Conservation (phyloP, 2,329 filamentous ascomycete genomes). For the Dothideomycetidae sp. region DNA sequence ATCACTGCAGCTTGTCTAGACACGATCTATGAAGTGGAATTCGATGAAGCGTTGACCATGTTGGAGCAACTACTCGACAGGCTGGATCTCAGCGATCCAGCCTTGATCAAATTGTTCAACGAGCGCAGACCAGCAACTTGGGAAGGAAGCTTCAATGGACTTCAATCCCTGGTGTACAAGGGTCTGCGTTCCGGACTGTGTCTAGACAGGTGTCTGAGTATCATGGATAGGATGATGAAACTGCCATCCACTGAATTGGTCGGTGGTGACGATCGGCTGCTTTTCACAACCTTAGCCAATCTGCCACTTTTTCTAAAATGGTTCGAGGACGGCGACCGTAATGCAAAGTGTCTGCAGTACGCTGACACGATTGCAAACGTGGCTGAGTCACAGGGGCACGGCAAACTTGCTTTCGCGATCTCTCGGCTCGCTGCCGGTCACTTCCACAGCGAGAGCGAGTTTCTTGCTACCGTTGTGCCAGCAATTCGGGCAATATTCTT, state of each 20-base stretch:
- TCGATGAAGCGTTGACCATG: slow-evolving; percentile 82
- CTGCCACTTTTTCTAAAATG: slow-evolving; percentile 71
- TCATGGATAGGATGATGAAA: slow-evolving; percentile 63
- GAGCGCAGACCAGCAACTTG: slow-evolving; percentile 73
- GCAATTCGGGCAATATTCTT: slow-evolving; percentile 68
- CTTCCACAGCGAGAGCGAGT: slow-evolving; percentile 57
- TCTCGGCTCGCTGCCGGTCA: slow-evolving; percentile 53
- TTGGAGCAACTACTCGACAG: slow-evolving; percentile 74
- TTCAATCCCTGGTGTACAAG: slow-evolving; percentile 79
- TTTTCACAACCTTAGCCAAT: slow-evolving; percentile 84
- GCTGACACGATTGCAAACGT: slow-evolving; percentile 58
- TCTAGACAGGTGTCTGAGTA: slow-evolving; percentile 60
- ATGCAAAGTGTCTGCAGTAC: slow-evolving; percentile 28
- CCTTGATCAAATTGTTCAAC: slow-evolving; percentile 54
- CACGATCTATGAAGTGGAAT: slow-evolving; percentile 92
- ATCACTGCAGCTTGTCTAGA: slow-evolving; percentile 91
- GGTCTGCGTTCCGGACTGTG: slow-evolving; percentile 77
- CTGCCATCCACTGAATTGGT: slow-evolving; percentile 69
- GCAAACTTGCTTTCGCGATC: slow-evolving; percentile 53
- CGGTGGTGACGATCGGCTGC: slow-evolving; percentile 65
- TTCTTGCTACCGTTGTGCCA: slow-evolving; percentile 57
- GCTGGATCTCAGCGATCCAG: slow-evolving; percentile 60
- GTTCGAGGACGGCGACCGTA: slow-evolving; percentile 51
- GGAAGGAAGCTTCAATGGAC: slow-evolving; percentile 77
- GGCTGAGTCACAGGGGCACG: slow-evolving; percentile 57